phyloP scores from a whole-genome alignment of 768 basidiomycete species.

The Serendipita vermifera region DNA sequence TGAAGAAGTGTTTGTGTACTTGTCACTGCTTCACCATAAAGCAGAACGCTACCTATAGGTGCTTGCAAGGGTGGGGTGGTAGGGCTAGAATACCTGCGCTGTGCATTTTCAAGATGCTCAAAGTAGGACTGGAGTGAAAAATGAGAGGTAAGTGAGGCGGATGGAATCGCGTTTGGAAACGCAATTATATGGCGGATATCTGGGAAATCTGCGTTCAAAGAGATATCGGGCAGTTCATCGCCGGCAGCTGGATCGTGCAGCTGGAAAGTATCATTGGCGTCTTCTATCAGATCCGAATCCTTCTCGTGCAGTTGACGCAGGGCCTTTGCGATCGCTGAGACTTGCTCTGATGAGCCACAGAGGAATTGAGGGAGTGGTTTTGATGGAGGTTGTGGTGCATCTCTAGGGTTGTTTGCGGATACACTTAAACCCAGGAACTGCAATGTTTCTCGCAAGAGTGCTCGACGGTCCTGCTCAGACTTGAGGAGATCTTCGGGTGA shows the following conservation, averaged over 20 bases:
- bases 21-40: conserved; percentile 83
- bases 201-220: too few relatives aligned
- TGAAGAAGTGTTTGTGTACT: conserved; percentile 94
- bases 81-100: background rate
- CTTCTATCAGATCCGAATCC: conserved; percentile 25
- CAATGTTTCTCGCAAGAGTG: conserved; percentile 27
- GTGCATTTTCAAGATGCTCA: background rate
- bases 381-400: conserved; percentile 22
- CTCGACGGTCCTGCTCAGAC: conserved; percentile 22
- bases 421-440: conserved; percentile 29
- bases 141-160: conserved; percentile 11
- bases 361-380: conserved; percentile 49
- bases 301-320: conserved; percentile 28
- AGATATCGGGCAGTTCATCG: too few relatives aligned
- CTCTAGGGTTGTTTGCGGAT: conserved; percentile 28
- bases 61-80: too few relatives aligned
- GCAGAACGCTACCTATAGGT: conserved; percentile 64
- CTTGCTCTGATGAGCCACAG: conserved; percentile 30
- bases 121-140: conserved; percentile 12
- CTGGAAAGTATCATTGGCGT: conserved; percentile 57
- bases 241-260: conserved; percentile 36
- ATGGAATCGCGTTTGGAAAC: conserved; percentile 38
- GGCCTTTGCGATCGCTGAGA: conserved; percentile 18
- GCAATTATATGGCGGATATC: conserved; percentile 48
- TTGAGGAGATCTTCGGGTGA: conserved; percentile 13